phyloP scores from a whole-genome alignment of 148 eudicot genomes.

The Fagopyrum tataricum region DNA sequence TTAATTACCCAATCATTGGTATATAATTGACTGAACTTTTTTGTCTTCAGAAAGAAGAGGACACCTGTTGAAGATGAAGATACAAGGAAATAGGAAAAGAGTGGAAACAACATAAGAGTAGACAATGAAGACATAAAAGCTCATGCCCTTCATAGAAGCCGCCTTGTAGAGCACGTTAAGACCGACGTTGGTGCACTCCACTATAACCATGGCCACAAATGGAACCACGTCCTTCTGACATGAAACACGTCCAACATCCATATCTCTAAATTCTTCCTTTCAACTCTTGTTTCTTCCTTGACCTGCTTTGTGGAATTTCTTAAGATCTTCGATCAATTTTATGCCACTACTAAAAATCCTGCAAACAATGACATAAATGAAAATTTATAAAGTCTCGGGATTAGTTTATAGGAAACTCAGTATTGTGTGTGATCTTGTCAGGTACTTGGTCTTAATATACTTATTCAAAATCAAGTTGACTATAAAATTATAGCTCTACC shows the following conservation, averaged over 20 bases:
- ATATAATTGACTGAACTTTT: background rate
- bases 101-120: slow-evolving; percentile 35
- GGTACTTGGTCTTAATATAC: slow-evolving; percentile 1
- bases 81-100: slow-evolving; percentile 13
- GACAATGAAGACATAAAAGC: slow-evolving; percentile 32
- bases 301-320: background rate
- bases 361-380: slow-evolving; percentile 6
- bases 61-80: slow-evolving; percentile 17
- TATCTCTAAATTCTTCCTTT: background rate
- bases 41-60: background rate
- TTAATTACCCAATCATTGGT: background rate
- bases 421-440: slow-evolving; percentile 1
- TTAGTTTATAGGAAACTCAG: background rate
- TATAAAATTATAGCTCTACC: background rate
- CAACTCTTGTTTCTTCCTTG: background rate
- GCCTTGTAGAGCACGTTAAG: slow-evolving; percentile 34
- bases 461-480: background rate
- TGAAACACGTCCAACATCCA: slow-evolving; percentile 15
- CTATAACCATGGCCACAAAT: slow-evolving; percentile 27
- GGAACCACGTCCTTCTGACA: slow-evolving; percentile 30
- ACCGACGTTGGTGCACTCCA: slow-evolving; percentile 33
- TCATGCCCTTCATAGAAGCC: slow-evolving; percentile 39
- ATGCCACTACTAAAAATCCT: slow-evolving; percentile 7
- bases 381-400: background rate
- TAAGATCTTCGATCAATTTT: slow-evolving; percentile 1